These are phyloP conservation scores for Plasmodium relictum DNA, from an alignment of 169 alveolate species.

Conservation along the genomic window DNA sequence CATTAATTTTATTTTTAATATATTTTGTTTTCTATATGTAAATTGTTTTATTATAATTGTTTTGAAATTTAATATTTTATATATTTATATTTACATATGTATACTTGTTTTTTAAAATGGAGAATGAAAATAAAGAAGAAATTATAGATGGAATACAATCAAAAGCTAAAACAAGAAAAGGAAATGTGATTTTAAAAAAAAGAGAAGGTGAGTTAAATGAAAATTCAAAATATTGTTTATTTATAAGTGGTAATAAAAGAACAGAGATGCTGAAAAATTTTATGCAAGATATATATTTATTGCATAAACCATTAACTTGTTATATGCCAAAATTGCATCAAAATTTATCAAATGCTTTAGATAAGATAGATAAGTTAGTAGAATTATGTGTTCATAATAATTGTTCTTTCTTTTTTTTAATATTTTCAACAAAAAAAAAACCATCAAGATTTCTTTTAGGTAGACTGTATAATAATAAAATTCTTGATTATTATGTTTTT, in stretches of 20 bases:
- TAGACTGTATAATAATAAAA: conserved; percentile 32
- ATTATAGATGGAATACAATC: conserved; percentile 7
- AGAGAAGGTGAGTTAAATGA: conserved; percentile 61
- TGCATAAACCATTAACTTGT: conserved; percentile 55
- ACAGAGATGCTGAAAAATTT: conserved; percentile 28
- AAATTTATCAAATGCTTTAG: conserved; percentile 8
- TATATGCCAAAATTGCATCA: conserved; percentile 58
- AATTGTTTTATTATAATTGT: no score
- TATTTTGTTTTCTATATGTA: no score
- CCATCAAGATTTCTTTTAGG: conserved; percentile 62
- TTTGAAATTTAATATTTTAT: background rate
- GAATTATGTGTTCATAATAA: conserved; percentile 57
- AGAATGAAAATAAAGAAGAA: conserved; percentile 35
- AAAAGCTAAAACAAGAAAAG: conserved; percentile 58
- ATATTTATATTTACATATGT: background rate
- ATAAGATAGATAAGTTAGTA: conserved; percentile 19
- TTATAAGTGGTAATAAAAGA: conserved; percentile 52
- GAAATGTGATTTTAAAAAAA: conserved; percentile 31
- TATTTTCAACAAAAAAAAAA: conserved; percentile 51
- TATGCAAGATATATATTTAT: conserved; percentile 39
- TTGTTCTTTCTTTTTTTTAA: conserved; percentile 44
- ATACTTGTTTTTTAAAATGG: conserved; percentile 3
- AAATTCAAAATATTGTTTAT: conserved; percentile 36
- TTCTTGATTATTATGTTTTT: conserved; percentile 34
- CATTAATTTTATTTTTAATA: no score